phyloP scores from a whole-genome alignment of 768 basidiomycete species.

The Kwoniella bestiolae region DNA sequence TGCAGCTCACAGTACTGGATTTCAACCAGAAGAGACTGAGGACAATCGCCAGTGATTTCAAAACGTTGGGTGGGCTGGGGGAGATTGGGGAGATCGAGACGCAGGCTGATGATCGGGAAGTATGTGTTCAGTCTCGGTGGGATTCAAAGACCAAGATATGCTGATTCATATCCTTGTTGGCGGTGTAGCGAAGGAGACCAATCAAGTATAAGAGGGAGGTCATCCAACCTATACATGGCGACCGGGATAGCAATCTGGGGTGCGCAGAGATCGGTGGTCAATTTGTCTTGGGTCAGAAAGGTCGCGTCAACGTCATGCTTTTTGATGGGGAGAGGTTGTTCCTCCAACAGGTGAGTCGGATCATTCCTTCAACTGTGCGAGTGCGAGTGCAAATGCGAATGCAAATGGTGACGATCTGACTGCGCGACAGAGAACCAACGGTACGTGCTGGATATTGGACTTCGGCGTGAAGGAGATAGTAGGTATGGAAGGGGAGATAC shows the following conservation, averaged over 20 bases:
- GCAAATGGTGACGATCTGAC: too few relatives aligned
- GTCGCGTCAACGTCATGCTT: background rate
- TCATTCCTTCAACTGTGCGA: too few relatives aligned
- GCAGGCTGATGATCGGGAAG: background rate
- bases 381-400: too few relatives aligned
- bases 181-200: constrained; percentile 2
- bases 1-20: constrained; percentile 1
- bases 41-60: background rate
- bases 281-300: constrained; percentile 1
- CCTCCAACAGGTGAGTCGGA: constrained; percentile 15
- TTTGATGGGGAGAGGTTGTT: constrained; percentile 9
- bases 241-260: background rate
- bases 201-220: background rate
- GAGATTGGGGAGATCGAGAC: background rate
- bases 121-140: constrained; percentile 1
- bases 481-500: background rate
- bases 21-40: constrained; percentile 14
- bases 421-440: background rate
- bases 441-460: constrained; percentile 2
- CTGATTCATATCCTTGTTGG: background rate
- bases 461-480: constrained; percentile 11
- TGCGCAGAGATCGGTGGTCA: background rate
- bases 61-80: background rate
- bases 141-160: too few relatives aligned
- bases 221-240: background rate